phyloP scores from a whole-genome alignment of 202 grass and related monocot species.

The Alloteropsis angusta region DNA sequence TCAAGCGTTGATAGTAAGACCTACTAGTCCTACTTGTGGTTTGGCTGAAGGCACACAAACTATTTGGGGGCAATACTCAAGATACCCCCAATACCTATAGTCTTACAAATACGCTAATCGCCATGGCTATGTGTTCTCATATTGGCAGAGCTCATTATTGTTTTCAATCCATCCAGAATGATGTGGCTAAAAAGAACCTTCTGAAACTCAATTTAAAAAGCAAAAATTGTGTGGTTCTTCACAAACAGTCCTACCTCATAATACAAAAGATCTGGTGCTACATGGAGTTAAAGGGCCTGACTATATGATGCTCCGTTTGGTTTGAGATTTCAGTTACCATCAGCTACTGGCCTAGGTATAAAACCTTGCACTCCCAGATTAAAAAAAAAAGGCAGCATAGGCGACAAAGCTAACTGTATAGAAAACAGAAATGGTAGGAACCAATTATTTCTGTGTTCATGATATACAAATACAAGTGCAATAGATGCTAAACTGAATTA shows the following conservation, averaged over 20 bases:
- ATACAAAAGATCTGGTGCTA: not conserved
- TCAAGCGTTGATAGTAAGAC: not conserved
- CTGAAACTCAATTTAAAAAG: not conserved
- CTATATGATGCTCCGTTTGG: not conserved
- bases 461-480: not conserved
- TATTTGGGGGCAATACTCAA: not conserved
- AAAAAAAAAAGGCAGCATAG: not conserved
- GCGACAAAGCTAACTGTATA: not conserved
- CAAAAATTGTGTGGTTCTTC: not conserved
- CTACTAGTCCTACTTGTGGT: not conserved
- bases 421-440: no score
- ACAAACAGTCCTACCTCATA: not conserved
- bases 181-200: not conserved
- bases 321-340: not conserved
- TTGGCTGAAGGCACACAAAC: not conserved
- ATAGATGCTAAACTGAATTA: not conserved
- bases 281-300: not conserved
- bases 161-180: not conserved
- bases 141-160: not conserved
- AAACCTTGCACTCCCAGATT: no score
- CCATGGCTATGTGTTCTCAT: not conserved
- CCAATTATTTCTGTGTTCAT: not conserved
- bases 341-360: not conserved
- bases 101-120: not conserved
- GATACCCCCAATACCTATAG: not conserved